Evolutionary conservation across 108 stramenopile species (phyloP).

Genomic region (Cyclotella sp.): DNA sequence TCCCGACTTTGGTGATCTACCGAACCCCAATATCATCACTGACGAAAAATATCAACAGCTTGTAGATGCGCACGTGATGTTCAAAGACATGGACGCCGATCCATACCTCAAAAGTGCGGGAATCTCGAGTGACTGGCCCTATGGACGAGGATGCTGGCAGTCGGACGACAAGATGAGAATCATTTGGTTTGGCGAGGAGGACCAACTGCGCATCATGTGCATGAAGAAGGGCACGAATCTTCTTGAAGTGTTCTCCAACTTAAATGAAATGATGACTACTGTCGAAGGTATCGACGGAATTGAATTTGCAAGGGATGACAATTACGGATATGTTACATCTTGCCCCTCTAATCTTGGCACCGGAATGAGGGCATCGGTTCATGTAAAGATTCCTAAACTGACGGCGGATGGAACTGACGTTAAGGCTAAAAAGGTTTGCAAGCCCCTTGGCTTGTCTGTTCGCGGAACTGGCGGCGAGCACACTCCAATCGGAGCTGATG

Average conservation of each 20-base stretch:
- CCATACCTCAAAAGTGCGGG: conserved; percentile 65
- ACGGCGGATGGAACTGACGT: conserved; percentile 62
- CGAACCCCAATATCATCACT: conserved; percentile 58
- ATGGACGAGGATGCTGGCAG: conserved; percentile 71
- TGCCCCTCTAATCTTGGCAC: conserved; percentile 85
- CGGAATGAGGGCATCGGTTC: conserved; percentile 79
- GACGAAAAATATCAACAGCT: conserved; percentile 60
- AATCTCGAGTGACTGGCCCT: conserved; percentile 66
- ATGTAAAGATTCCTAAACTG: conserved; percentile 79
- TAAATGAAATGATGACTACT: conserved; percentile 54
- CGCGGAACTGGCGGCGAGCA: conserved; percentile 75
- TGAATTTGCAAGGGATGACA: conserved; percentile 54
- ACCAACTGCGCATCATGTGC: conserved; percentile 74
- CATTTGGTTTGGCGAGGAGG: conserved; percentile 79
- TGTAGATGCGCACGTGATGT: conserved; percentile 58
- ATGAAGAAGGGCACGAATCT: conserved; percentile 67
- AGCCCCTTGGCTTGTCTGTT: conserved; percentile 70
- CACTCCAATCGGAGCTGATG: conserved; percentile 68
- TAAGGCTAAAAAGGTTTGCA: conserved; percentile 68
- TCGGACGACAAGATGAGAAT: conserved; percentile 63
- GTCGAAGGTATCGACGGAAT: conserved; percentile 60
- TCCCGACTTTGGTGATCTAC: conserved; percentile 58
- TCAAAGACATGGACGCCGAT: conserved; percentile 68
- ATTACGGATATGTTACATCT: conserved; percentile 72
- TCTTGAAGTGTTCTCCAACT: conserved; percentile 62